phyloP scores from a whole-genome alignment of 2,329 filamentous ascomycete genomes.

The Hypoxylon sp. region DNA sequence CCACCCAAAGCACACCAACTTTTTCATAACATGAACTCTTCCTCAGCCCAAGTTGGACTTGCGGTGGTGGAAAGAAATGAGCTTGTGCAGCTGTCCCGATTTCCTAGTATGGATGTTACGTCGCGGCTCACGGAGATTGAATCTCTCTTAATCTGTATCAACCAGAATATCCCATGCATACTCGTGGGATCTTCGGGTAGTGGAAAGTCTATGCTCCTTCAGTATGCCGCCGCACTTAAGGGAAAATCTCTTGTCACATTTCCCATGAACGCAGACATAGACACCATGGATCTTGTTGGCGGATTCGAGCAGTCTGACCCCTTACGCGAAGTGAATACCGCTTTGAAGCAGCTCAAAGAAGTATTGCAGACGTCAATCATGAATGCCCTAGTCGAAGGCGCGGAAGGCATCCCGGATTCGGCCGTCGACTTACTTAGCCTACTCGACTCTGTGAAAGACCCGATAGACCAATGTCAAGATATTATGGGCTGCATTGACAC shows the following conservation, averaged over 20 bases:
- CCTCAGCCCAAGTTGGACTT: conserved; percentile 82
- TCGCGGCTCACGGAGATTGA: conserved; percentile 79
- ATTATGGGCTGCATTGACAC: conserved; percentile 56
- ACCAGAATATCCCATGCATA: conserved; percentile 89
- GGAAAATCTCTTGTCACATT: conserved; percentile 85
- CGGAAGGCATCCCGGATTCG: conserved; percentile 58
- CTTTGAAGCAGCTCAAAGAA: conserved; percentile 57
- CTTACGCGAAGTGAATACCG: conserved; percentile 75
- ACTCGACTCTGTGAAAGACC: conserved; percentile 58
- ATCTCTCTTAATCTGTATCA: conserved; percentile 86
- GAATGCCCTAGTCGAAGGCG: conserved; percentile 59
- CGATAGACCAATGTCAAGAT: conserved; percentile 53
- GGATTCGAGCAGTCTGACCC: conserved; percentile 96
- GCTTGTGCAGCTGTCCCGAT: conserved; percentile 62
- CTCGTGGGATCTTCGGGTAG: conserved; percentile 86
- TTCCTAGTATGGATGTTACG: conserved; percentile 64
- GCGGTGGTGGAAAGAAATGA: conserved; percentile 74
- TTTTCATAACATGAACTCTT: conserved; percentile 75
- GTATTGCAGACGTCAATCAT: conserved; percentile 63
- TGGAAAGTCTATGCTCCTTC: conserved; percentile 85
- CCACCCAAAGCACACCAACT: conserved; percentile 70
- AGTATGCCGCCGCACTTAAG: conserved; percentile 81
- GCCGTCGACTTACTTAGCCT: conserved; percentile 64
- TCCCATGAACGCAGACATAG: conserved; percentile 92
- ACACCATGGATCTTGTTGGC: conserved; percentile 96